Base-by-base conservation (phyloP, 495 filamentous ascomycete genomes). In the Aspergillus sclerotioniger region DNA sequence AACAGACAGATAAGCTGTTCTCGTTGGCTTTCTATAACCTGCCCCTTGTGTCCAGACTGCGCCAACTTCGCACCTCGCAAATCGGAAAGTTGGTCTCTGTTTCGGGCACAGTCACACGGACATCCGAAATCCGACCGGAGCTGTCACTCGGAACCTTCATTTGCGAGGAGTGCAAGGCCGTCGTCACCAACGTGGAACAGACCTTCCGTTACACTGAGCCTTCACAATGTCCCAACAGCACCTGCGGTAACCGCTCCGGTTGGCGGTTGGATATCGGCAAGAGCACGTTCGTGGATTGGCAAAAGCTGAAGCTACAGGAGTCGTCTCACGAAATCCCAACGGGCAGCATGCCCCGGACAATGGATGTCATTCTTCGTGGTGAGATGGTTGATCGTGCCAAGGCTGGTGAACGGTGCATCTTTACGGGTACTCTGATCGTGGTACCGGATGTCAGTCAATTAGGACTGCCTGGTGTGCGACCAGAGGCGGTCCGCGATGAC, bases 221-320 rank as follows among this genome's bases (percentile, higher is more conserved):
- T 12, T 89, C 91, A 3, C 91, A 97, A 75, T 99, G 94, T 64
- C 94, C 94, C 0, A 98, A 97, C 63, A 61, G 79, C n/a, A 86
- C 82, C n/a, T 99, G 94, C 67, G 84, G 84, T 55, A 99, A 99
- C 76, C 87, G 93, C 25, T 74, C 81, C 48, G 91, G 89, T 17
- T 99, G 94, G 94, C 85, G 91, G 21, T 77, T 99, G 6, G 93
- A 99, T 63, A 98, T 99, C 67, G 83, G 91, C 45, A 94, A 96
- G 71, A 96, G 92, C 68, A 96, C 92, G 3, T 99, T 99, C 66
- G 89, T 98, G 19, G 94, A 99, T 73, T 99, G 94, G 94, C 94
- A 99, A 62, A 98, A 98, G 69, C 90, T 98, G 20, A 86, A 95
- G 51, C 88, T 98, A 31, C 94, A 99, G 71, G 94, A 99, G 74